Conservation (phyloP, 73 alveolate genomes). For the Uronychia setigera region DNA sequence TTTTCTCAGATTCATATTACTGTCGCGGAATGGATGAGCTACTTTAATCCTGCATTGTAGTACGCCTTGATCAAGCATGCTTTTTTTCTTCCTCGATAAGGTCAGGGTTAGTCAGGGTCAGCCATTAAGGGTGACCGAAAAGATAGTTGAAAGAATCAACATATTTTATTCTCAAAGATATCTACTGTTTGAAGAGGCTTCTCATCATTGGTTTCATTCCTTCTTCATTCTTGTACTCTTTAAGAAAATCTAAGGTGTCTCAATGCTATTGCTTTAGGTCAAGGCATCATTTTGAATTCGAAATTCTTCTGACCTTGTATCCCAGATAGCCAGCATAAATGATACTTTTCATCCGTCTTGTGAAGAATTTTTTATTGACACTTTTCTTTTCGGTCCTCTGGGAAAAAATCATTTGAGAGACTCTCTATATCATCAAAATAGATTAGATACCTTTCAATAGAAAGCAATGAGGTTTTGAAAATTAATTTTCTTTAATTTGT, state of each 20-base stretch:
- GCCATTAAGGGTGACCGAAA: no score
- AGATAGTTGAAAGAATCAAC: no score
- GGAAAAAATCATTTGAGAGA: background rate
- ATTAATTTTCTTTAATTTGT: background rate
- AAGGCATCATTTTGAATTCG: background rate
- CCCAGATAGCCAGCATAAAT: background rate
- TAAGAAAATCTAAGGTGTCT: background rate
- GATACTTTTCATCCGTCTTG: background rate
- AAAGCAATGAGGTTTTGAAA: background rate
- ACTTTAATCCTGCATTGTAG: no score
- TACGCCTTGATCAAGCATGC: no score
- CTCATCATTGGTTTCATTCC: no score
- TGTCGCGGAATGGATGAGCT: no score
- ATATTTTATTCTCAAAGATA: no score
- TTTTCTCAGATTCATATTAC: no score
- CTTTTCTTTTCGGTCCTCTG: background rate
- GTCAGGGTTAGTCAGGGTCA: no score
- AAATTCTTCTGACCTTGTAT: background rate
- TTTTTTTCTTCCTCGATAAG: no score
- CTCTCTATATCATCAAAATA: background rate
- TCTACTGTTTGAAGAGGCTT: no score
- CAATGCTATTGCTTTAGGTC: background rate
- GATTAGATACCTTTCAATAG: background rate
- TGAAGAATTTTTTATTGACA: no score
- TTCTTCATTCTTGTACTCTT: background rate